A percentile compares a stretch with the other conserved stretches of the same genome.
Evolutionary conservation across 164 flowering plant species (phyloP).

Genomic region (Magnolia kwangsiensis): DNA sequence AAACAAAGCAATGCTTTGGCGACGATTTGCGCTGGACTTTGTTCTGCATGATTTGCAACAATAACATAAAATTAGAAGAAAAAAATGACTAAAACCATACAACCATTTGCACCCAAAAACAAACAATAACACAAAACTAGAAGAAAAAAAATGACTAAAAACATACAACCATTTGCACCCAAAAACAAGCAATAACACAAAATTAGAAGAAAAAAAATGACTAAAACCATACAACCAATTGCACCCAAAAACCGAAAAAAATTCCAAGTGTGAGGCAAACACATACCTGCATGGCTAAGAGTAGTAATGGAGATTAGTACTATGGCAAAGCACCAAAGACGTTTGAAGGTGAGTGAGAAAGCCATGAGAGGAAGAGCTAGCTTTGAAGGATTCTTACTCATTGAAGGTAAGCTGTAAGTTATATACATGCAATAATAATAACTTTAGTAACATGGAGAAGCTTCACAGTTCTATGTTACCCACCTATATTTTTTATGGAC

Average conservation of each 20-base stretch:
- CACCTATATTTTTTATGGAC: neutral
- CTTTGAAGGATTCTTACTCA: neutral
- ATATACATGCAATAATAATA: neutral
- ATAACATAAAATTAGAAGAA: neutral
- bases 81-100: neutral
- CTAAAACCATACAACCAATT: neutral
- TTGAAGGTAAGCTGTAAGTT: neutral
- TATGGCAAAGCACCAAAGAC: constrained; percentile 17
- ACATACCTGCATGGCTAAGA: constrained; percentile 32
- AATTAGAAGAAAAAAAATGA: neutral
- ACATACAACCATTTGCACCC: no score
- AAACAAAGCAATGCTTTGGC: constrained; percentile 66
- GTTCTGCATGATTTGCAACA: constrained; percentile 11
- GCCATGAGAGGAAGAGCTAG: constrained; percentile 33
- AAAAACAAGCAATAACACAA: neutral
- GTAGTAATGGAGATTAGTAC: constrained; percentile 23
- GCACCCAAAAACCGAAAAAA: neutral
- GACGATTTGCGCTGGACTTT: constrained; percentile 40
- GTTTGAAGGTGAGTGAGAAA: constrained; percentile 12
- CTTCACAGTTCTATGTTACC: constrained; percentile 1
- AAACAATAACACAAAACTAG: neutral
- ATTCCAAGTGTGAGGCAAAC: neutral
- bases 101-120: neutral
- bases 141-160: neutral
- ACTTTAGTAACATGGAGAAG: neutral